Conservation (phyloP, 2,329 filamentous ascomycete species). For the Aspergillus sojae region DNA sequence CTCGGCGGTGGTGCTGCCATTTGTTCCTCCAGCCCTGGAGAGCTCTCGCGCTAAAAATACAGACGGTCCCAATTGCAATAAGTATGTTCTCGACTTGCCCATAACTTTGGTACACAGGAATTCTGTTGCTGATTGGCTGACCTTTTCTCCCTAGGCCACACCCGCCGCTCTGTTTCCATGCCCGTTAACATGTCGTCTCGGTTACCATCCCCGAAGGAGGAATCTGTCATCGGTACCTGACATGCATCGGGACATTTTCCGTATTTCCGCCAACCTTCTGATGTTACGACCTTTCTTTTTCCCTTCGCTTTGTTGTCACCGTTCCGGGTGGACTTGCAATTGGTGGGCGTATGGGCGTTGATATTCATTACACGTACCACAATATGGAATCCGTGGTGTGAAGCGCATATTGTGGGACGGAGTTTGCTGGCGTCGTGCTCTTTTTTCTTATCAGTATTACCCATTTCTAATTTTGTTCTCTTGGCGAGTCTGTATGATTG, state of each 20-base stretch:
- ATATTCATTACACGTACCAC: slow-evolving; percentile 3
- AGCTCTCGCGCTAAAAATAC: slow-evolving; percentile 46
- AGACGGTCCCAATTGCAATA: slow-evolving; percentile 41
- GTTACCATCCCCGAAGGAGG: slow-evolving; percentile 3
- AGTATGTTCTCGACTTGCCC: slow-evolving; percentile 30
- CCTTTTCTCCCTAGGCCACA: slow-evolving; percentile 29
- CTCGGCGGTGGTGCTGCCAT: slow-evolving; percentile 48
- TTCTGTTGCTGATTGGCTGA: slow-evolving; percentile 5
- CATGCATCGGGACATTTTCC: not conserved
- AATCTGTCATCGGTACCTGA: not conserved
- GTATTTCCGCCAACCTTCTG: not conserved
- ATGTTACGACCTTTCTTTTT: slow-evolving; percentile 2
- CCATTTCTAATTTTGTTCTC: not conserved
- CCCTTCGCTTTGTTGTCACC: not conserved
- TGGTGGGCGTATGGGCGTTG: slow-evolving; percentile 6
- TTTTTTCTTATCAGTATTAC: not conserved
- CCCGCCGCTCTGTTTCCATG: slow-evolving; percentile 47
- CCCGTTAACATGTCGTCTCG: slow-evolving; percentile 30
- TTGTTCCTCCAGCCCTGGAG: slow-evolving; percentile 50
- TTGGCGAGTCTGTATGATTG: not conserved
- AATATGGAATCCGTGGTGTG: not conserved
- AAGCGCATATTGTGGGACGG: not conserved
- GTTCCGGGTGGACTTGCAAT: not conserved
- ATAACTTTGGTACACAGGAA: not conserved
- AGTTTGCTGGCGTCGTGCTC: not conserved